Base-by-base conservation (phyloP, 176 grass and related monocot genomes). In the Carex cristatella region DNA sequence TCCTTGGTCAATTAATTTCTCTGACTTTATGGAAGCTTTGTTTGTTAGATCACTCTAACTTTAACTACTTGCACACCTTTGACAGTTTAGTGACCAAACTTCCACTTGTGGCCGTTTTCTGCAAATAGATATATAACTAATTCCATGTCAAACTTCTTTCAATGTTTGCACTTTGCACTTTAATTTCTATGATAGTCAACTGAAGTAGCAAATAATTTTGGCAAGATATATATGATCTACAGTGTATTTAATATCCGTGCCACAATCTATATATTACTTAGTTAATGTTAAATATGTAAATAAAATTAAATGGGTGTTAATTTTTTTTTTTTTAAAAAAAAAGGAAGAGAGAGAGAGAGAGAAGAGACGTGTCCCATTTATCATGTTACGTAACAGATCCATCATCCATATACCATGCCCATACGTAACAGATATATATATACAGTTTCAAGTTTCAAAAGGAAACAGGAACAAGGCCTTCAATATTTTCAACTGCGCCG, bases 11-110 rank as follows among this genome's bases (percentile, higher is more conserved):
- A 49, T 77, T 77, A 56, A 77, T 77, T 54, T 51, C 44, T 76
- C 72, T 55, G 70, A 75, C 71, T 76, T 76, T 54, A 54, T 76
- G 3, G 40, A 73, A 73, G 16, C 42, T 44, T 18, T 18, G 67
- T 70, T 70, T 48, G 69, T 73, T 48, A 53, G 7, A 54, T 9
- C 46, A 31, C 46, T 77, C 11, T 55, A 32, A 49, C 72, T 77
- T 77, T 74, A 77, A 77, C 73, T 2, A 56, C 73, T 32, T 77
- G 13, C 73, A 56, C 73, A 56, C 14, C 73, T 77, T 77, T 77
- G 73, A 56, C 73, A 77, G 73, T 77, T 77, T 56, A 77, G 73
- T 77, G 27, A 77, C 73, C 73, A 77, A 77, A 77, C 73, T 77
- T 77, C 73, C 73, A 77, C 73, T 77, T 77, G 27, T 77, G 49